A percentile compares a stretch with the other conserved stretches of the same genome.
Evolutionary conservation across 768 basidiomycete genomes (phyloP).

Genomic region (Boletus huronensis): DNA sequence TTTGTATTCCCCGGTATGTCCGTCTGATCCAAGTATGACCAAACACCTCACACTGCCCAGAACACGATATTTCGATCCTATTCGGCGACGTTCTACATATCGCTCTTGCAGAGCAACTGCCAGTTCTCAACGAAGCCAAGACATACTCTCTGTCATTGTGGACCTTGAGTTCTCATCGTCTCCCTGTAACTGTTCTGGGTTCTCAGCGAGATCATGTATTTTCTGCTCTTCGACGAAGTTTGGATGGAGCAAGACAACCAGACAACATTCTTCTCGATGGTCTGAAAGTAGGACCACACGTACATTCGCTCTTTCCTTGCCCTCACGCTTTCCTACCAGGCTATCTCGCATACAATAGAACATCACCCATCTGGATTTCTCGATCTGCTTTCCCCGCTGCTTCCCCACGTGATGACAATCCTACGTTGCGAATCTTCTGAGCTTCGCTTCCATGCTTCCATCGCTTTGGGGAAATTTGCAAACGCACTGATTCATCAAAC

Average conservation of each 20-base stretch:
- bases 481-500: constrained; percentile 27
- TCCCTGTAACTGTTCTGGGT: constrained; percentile 41
- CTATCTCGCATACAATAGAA: constrained; percentile 23
- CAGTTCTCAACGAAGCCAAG: constrained; percentile 41
- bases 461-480: constrained; percentile 26
- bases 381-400: constrained; percentile 15
- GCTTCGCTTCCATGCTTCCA: constrained; percentile 21
- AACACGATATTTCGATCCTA: constrained; percentile 41
- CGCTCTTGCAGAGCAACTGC: constrained; percentile 32
- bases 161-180: constrained; percentile 46
- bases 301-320: neutral
- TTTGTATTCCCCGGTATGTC: constrained; percentile 50
- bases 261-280: constrained; percentile 21
- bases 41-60: constrained; percentile 28
- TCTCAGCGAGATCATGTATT: constrained; percentile 32
- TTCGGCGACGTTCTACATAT: constrained; percentile 45
- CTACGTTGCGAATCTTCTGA: constrained; percentile 14
- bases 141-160: constrained; percentile 47
- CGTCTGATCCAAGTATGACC: neutral
- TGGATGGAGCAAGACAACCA: constrained; percentile 29
- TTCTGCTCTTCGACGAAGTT: constrained; percentile 34
- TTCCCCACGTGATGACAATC: constrained; percentile 20
- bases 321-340: constrained; percentile 18
- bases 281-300: constrained; percentile 24
- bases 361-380: constrained; percentile 16